A percentile compares a stretch with the other conserved stretches of the same genome.
phyloP scores from a whole-genome alignment of 2,329 filamentous ascomycete genomes.

The Verticillium nonalfalfae region DNA sequence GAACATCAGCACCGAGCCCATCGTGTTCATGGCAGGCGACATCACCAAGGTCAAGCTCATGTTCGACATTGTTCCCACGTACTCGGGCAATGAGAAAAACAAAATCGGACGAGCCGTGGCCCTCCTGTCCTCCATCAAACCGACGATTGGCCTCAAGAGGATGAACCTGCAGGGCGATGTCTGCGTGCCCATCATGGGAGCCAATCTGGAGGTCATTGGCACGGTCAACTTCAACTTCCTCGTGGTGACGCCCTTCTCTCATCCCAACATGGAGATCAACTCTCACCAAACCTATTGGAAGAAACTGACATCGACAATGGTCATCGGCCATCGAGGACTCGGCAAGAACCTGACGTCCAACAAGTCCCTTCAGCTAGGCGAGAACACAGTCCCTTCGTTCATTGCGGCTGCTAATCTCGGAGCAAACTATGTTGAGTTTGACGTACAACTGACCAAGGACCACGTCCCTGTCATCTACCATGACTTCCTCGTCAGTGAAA shows the following conservation, averaged over 20 bases:
- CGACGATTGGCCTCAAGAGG: constrained; percentile 74
- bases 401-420: constrained; percentile 93
- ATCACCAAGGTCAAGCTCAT: constrained; percentile 76
- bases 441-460: constrained; percentile 98
- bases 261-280: constrained; percentile 89
- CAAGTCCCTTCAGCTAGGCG: constrained; percentile 85
- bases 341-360: constrained; percentile 85
- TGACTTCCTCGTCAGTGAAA: constrained; percentile 96
- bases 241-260: constrained; percentile 87
- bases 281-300: constrained; percentile 96
- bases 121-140: constrained; percentile 78
- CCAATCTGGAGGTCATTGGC: constrained; percentile 83
- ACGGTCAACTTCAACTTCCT: constrained; percentile 96
- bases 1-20: constrained; percentile 87
- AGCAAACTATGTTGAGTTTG: constrained; percentile 68
- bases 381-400: constrained; percentile 94
- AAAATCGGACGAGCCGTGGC: constrained; percentile 88
- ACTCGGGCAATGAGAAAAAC: constrained; percentile 81
- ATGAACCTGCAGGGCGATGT: constrained; percentile 90
- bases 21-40: constrained; percentile 79
- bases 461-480: constrained; percentile 98
- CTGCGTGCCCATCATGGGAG: constrained; percentile 83
- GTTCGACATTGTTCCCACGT: constrained; percentile 94
- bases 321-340: constrained; percentile 65
- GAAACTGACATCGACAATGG: constrained; percentile 82